Conservation (phyloP, 805 yeast genomes). For the Blastobotrys chiropterorum region DNA sequence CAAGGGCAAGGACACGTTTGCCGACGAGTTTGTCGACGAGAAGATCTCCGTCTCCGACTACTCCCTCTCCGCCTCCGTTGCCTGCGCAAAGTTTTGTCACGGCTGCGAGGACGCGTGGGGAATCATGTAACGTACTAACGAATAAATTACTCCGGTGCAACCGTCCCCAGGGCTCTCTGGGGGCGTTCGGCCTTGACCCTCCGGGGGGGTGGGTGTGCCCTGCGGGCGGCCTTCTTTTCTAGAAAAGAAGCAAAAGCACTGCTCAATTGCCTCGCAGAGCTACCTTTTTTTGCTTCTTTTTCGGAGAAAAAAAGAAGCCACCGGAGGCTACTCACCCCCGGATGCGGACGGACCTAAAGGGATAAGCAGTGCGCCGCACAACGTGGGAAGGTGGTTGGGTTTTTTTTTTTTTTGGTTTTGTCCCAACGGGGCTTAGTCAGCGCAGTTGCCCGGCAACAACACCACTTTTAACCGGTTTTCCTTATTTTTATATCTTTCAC, state of each 20-base stretch:
- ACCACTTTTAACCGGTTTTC: not conserved
- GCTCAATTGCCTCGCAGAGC: too few species aligned
- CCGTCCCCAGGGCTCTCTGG: too few species aligned
- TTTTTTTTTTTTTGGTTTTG: conserved; percentile 1
- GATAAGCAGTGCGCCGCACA: too few species aligned
- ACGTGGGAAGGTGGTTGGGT: too few species aligned
- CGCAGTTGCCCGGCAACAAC: conserved; percentile 1
- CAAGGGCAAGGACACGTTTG: conserved; percentile 93
- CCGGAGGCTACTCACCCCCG: too few species aligned
- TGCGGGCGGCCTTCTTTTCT: too few species aligned
- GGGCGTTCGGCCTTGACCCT: too few species aligned
- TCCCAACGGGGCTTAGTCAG: not conserved
- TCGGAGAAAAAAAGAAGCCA: too few species aligned
- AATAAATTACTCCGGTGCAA: too few species aligned
- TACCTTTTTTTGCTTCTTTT: not conserved
- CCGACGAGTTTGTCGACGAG: conserved; percentile 95
- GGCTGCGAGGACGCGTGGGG: conserved; percentile 99
- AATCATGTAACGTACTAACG: conserved; percentile 39
- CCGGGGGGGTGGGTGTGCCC: too few species aligned
- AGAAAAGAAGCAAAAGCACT: too few species aligned
- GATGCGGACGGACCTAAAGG: too few species aligned
- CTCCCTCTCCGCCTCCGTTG: conserved; percentile 94
- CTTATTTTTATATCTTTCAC: not conserved
- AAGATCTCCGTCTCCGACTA: conserved; percentile 93
- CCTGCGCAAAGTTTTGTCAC: conserved; percentile 96